phyloP scores from a whole-genome alignment of 192 early-diverging fungal genomes.

The Mycoemilia scoparia region DNA sequence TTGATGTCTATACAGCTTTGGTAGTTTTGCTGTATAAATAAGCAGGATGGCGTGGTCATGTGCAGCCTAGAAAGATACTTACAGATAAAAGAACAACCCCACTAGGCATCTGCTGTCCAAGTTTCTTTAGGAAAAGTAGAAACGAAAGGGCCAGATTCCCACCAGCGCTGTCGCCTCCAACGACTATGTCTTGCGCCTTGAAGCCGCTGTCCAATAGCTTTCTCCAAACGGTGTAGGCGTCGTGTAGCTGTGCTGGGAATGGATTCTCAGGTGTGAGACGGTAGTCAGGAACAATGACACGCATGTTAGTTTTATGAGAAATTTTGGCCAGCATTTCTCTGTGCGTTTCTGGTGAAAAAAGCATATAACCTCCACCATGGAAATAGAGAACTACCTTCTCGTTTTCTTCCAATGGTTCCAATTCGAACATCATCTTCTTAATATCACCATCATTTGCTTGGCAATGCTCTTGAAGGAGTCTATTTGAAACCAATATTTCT shows the following conservation, averaged over 20 bases:
- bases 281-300: conserved; percentile 43
- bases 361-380: conserved; percentile 57
- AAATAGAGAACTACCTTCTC: conserved; percentile 46
- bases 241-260: conserved; percentile 68
- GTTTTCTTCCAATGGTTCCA: no score
- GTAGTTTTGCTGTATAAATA: no score
- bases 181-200: conserved; percentile 4
- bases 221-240: conserved; percentile 55
- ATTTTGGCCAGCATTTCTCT: conserved; percentile 21
- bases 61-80: no score
- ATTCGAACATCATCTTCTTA: no score
- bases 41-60: no score
- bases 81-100: no score
- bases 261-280: conserved; percentile 59
- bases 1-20: no score
- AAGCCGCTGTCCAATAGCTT: conserved; percentile 26
- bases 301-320: conserved; percentile 21
- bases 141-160: conserved; percentile 21
- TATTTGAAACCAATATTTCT: no score
- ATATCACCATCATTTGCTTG: no score
- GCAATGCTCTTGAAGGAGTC: no score
- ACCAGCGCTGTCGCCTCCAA: conserved; percentile 26
- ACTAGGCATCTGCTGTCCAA: no score
- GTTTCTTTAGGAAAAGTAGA: no score
- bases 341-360: conserved; percentile 16